These are phyloP conservation scores for Singerocomus inundabilis DNA, from an alignment of 1,284 basidiomycete genomes.

Conservation along the genomic window DNA sequence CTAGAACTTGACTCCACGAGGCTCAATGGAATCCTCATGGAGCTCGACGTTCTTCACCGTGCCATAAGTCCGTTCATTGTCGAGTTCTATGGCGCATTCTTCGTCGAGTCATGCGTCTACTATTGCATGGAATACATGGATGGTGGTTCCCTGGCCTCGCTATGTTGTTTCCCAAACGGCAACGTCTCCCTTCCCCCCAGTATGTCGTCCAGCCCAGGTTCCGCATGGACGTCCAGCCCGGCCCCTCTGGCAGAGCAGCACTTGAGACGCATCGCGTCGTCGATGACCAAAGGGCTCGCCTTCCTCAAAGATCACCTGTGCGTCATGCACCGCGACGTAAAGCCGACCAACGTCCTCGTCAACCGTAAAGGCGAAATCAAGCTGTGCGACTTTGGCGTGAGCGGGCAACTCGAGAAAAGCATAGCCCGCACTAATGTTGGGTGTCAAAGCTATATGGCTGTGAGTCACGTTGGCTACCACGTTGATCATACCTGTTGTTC, in stretches of 20 bases:
- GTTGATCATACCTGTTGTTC: slow-evolving; percentile 3
- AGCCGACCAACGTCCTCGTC: slow-evolving; percentile 95
- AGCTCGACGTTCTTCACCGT: slow-evolving; percentile 95
- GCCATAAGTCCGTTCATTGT: slow-evolving; percentile 91
- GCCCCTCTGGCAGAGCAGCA: slow-evolving; percentile 35
- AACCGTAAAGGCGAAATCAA: slow-evolving; percentile 90
- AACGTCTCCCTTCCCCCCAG: slow-evolving; percentile 37
- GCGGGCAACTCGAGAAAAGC: slow-evolving; percentile 94
- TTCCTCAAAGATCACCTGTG: slow-evolving; percentile 96
- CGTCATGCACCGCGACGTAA: slow-evolving; percentile 98
- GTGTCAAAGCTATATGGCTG: slow-evolving; percentile 98
- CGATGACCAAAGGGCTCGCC: slow-evolving; percentile 88
- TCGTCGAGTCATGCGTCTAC: slow-evolving; percentile 97
- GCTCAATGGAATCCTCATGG: slow-evolving; percentile 96
- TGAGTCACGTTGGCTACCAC: slow-evolving; percentile 42
- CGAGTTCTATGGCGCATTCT: slow-evolving; percentile 99
- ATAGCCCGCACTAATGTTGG: slow-evolving; percentile 98
- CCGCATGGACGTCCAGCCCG: slow-evolving; percentile 35
- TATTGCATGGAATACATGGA: slow-evolving; percentile 99
- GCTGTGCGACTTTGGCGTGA: slow-evolving; percentile 97
- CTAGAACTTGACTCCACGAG: slow-evolving; percentile 95
- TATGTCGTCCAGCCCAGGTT: slow-evolving; percentile 32
- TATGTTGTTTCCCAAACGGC: slow-evolving; percentile 46
- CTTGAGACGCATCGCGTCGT: slow-evolving; percentile 79
- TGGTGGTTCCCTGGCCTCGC: slow-evolving; percentile 88